A percentile compares a stretch with the other conserved stretches of the same genome.
These are phyloP conservation scores for Penicillium verrucosum DNA, from an alignment of 2,329 filamentous ascomycete species.

Conservation along the genomic window DNA sequence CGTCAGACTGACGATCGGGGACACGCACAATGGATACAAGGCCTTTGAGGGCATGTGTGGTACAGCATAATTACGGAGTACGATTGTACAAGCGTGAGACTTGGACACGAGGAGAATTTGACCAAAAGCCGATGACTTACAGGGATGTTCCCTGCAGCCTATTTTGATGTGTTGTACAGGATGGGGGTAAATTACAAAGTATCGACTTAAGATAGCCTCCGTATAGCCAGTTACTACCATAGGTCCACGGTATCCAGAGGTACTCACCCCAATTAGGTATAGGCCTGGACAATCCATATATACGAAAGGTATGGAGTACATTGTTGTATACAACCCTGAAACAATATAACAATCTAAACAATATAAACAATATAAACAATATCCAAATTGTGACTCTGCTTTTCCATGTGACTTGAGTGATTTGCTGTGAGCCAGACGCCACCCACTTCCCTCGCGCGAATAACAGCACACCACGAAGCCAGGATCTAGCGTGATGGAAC, in stretches of 20 bases:
- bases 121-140: neutral
- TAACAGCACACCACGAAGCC: constrained; percentile 18
- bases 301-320: neutral
- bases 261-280: neutral
- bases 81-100: neutral
- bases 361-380: too few species aligned
- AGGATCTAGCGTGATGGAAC: constrained; percentile 14
- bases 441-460: constrained; percentile 6
- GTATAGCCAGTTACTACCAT: neutral
- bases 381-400: neutral
- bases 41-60: constrained; percentile 7
- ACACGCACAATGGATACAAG: constrained; percentile 9
- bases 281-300: neutral
- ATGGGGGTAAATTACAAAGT: neutral
- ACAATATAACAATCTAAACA: too few species aligned
- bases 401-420: constrained; percentile 3
- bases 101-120: constrained; percentile 8
- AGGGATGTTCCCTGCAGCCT: constrained; percentile 9
- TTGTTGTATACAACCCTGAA: neutral
- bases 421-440: constrained; percentile 6
- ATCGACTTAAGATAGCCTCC: neutral
- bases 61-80: constrained; percentile 4
- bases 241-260: neutral
- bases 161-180: constrained; percentile 12
- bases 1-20: constrained; percentile 1